Conservation (phyloP, 495 filamentous ascomycete genomes). For the Hypoxylon fragiforme region DNA sequence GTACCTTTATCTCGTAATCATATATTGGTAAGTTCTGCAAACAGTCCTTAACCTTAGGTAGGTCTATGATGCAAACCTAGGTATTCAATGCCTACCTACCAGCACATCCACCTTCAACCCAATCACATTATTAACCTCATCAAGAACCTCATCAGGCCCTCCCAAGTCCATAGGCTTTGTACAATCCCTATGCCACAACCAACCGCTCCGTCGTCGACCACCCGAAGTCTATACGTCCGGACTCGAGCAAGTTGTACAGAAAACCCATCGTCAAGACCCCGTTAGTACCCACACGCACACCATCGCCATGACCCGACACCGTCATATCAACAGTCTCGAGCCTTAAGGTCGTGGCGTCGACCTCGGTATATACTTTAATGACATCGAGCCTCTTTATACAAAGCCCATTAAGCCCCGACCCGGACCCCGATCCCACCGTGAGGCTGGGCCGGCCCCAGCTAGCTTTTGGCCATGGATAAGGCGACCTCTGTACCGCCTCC, state of each 20-base stretch:
- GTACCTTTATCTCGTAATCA: too few species aligned
- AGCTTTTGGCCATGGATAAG: background rate
- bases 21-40: too few species aligned
- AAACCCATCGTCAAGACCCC: conserved; percentile 15
- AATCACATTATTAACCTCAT: too few species aligned
- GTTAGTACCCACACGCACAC: background rate
- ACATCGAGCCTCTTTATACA: background rate
- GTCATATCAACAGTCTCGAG: conserved; percentile 2
- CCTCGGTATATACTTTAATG: background rate
- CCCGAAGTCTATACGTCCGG: background rate
- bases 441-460: background rate
- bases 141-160: too few species aligned
- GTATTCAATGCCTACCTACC: too few species aligned
- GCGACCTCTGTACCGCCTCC: background rate
- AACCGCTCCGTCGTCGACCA: background rate
- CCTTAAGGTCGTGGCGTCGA: background rate
- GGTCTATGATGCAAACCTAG: too few species aligned
- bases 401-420: too few species aligned
- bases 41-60: too few species aligned
- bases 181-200: too few species aligned
- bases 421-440: background rate
- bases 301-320: background rate
- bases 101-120: too few species aligned
- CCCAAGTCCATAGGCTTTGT: too few species aligned
- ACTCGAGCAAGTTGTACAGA: conserved; percentile 13